Evolutionary conservation across 2,329 filamentous ascomycete species (phyloP).

Genomic region (Aspergillus clavatus): DNA sequence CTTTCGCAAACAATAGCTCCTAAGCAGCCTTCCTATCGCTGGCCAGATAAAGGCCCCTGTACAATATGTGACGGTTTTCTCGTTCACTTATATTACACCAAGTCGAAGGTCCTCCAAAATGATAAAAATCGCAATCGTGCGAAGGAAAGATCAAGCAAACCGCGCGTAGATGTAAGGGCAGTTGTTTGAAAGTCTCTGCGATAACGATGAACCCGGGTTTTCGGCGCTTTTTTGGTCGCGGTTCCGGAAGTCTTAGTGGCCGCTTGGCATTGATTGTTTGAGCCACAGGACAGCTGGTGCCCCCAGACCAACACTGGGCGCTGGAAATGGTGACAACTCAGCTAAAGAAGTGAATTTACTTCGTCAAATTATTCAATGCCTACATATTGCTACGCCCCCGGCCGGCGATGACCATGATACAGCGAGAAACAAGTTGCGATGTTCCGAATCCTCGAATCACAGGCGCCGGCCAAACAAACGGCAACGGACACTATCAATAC

Average conservation of each 20-base stretch:
- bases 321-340: constrained; percentile 16
- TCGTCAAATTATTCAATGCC: constrained; percentile 25
- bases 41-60: neutral
- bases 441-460: constrained; percentile 58
- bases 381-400: constrained; percentile 21
- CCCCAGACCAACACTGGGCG: neutral
- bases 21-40: neutral
- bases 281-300: neutral
- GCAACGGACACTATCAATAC: constrained; percentile 91
- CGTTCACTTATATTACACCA: neutral
- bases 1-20: constrained; percentile 6
- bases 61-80: neutral
- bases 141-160: neutral
- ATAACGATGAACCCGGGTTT: constrained; percentile 12
- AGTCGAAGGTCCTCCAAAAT: neutral
- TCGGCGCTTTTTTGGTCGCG: constrained; percentile 23
- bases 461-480: constrained; percentile 90
- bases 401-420: constrained; percentile 40
- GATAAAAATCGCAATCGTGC: neutral
- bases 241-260: constrained; percentile 18
- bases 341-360: constrained; percentile 14
- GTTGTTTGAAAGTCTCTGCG: constrained; percentile 17
- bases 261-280: constrained; percentile 14
- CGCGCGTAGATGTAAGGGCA: neutral
- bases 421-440: constrained; percentile 36